A percentile compares a stretch with the other conserved stretches of the same genome.
Conservation (phyloP, 2,329 filamentous ascomycete genomes). For the Beauveria sp. region DNA sequence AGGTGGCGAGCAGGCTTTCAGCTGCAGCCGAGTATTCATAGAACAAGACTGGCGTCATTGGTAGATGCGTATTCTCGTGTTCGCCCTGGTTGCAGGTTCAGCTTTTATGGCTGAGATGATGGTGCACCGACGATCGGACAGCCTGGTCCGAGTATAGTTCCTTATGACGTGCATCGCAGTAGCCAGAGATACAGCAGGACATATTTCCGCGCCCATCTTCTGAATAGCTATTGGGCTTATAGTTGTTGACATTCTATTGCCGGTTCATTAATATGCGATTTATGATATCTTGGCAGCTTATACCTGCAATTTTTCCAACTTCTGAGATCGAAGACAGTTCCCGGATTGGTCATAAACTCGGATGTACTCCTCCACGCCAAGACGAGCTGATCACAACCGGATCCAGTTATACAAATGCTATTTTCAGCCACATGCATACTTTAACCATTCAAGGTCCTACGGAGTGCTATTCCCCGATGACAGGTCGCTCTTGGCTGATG, state of each 20-base stretch:
- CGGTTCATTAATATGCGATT: too few species aligned
- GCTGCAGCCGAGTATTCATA: neutral
- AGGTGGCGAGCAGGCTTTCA: neutral
- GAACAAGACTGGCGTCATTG: neutral
- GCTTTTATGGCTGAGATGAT: neutral
- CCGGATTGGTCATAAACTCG: too few species aligned
- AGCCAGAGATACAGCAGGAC: neutral
- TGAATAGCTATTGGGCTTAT: too few species aligned
- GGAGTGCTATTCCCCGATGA: neutral
- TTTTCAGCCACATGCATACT: neutral
- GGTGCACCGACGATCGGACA: neutral
- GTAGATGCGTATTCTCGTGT: neutral
- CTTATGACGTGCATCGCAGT: neutral
- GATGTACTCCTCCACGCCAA: constrained; percentile 4
- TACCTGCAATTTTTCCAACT: too few species aligned
- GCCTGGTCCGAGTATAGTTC: neutral
- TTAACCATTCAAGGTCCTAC: neutral
- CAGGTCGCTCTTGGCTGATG: neutral
- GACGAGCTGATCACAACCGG: neutral
- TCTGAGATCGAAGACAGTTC: too few species aligned
- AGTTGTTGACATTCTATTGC: too few species aligned
- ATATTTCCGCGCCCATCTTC: neutral
- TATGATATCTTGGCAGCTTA: too few species aligned
- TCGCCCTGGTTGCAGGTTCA: neutral
- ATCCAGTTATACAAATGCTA: neutral